Percentiles rank a stretch among this genome's conserved stretches.
These are phyloP conservation scores for Phytophthora pluvialis DNA, from an alignment of 352 stramenopile species.

Conservation along the genomic window DNA sequence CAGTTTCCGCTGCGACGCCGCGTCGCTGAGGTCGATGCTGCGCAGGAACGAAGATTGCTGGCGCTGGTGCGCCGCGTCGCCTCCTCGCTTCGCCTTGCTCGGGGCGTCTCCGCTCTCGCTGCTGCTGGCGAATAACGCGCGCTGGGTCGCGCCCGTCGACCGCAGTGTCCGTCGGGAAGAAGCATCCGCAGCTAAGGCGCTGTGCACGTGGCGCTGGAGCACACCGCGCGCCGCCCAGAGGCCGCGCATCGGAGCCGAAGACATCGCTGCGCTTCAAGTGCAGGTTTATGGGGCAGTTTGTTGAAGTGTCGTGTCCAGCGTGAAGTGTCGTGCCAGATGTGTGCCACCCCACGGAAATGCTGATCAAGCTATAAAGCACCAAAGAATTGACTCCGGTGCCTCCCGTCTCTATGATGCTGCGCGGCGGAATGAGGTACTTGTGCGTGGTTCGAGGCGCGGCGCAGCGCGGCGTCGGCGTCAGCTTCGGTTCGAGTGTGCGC, in stretches of 20 bases:
- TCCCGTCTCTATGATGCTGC: constrained; percentile 48
- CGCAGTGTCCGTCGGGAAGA: neutral
- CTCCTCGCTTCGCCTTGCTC: neutral
- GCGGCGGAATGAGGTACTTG: constrained; percentile 66
- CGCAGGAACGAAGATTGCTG: constrained; percentile 57
- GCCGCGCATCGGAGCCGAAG: constrained; percentile 5
- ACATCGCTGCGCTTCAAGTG: constrained; percentile 12
- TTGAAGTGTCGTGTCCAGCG: constrained; percentile 3
- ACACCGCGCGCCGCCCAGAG: constrained; percentile 18
- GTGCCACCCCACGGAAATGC: too few species aligned
- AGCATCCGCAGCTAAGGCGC: neutral
- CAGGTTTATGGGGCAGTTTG: neutral
- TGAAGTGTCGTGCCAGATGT: constrained; percentile 4
- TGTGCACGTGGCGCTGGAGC: neutral
- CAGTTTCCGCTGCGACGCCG: constrained; percentile 50
- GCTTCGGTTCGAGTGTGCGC: neutral
- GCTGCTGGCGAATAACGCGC: neutral
- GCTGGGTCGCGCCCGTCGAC: neutral
- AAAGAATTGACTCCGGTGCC: too few species aligned
- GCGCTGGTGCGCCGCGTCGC: constrained; percentile 14
- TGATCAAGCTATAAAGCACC: too few species aligned
- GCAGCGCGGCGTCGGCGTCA: constrained; percentile 13
- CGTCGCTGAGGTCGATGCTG: constrained; percentile 51
- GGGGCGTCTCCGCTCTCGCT: constrained; percentile 1
- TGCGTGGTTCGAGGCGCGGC: constrained; percentile 7